These are phyloP conservation scores for Heliamphora exappendiculata DNA, from an alignment of 148 eudicot genomes.

Conservation along the genomic window DNA sequence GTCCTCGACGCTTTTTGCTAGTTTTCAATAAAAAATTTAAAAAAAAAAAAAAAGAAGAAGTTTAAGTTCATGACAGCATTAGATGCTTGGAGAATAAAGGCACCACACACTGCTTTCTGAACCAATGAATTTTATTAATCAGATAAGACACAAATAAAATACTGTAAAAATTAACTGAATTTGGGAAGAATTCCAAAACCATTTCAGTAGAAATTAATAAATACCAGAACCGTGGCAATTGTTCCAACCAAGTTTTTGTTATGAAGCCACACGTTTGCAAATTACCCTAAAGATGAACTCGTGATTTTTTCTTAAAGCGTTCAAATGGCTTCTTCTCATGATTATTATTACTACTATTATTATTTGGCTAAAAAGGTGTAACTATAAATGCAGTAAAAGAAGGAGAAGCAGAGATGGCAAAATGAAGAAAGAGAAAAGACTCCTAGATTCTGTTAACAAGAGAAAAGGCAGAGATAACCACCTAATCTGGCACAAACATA, in stretches of 20 bases:
- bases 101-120: background rate
- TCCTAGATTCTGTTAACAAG: background rate
- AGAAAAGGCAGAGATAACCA: background rate
- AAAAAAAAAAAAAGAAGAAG: too few relatives aligned
- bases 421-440: background rate
- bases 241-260: background rate
- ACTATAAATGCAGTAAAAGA: background rate
- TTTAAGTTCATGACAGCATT: background rate
- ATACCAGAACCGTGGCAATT: background rate
- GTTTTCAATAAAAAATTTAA: conserved; percentile 8
- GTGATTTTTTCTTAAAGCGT: background rate
- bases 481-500: background rate
- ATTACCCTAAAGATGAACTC: background rate
- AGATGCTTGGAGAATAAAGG: background rate
- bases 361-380: background rate
- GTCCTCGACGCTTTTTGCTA: conserved; percentile 52
- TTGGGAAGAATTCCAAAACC: background rate
- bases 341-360: too few relatives aligned
- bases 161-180: background rate
- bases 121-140: background rate
- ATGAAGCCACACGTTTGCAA: background rate
- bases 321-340: background rate
- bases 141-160: background rate
- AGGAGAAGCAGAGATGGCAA: background rate
- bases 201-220: background rate